Evolutionary conservation across 306 rosid genomes (phyloP), one percentile per base, ranked within the genome.

Genomic region (Castanea mollissima): DNA sequence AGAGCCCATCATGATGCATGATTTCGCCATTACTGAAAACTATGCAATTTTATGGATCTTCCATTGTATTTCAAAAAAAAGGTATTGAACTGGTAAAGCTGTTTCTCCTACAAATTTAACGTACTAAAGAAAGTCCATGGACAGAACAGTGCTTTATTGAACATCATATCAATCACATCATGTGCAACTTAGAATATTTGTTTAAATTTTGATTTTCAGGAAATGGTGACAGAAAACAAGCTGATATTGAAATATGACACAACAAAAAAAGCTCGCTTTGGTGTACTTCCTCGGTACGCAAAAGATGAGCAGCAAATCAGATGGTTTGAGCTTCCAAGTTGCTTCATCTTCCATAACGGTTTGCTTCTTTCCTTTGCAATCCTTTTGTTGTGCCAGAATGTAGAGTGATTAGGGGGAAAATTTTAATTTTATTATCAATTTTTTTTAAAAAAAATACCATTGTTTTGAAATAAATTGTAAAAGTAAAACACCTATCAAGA

Each of bases 301-400:
- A 91, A 86, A 87, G 90, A 95, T 72, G 99, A 95, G 52, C 83
- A 84, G 82, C 86, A 76, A 35, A 92, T 95, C 32, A 89, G 89
- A 88, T 95, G 99, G 97, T 95, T 95, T 74, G 97, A 95, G 90
- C 91, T 95, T 79, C 99, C 99, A 65, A 95, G 90, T 87, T 92
- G 99, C 90, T 95, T 92, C 92, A 90, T 95, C 74, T 95, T 95
- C 77, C 99, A 95, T 80, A 95, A 95, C 83, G 99, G 99, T 95
- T 71, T 49, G 54, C 54, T 49, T 49, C 3, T 49, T 49, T 49
- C 15, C 16, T 49, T 49, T 49, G 54, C 16, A 49, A 58, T 38
- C 29, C 79, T 71, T 65, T 74, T 3, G 41, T 27, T 76, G 27
- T 68, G 69, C 71, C 67, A 34, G 3, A 19, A 32, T 8, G 51